These are phyloP conservation scores for Xylaria longipes DNA, from an alignment of 495 filamentous ascomycete species.

Conservation along the genomic window DNA sequence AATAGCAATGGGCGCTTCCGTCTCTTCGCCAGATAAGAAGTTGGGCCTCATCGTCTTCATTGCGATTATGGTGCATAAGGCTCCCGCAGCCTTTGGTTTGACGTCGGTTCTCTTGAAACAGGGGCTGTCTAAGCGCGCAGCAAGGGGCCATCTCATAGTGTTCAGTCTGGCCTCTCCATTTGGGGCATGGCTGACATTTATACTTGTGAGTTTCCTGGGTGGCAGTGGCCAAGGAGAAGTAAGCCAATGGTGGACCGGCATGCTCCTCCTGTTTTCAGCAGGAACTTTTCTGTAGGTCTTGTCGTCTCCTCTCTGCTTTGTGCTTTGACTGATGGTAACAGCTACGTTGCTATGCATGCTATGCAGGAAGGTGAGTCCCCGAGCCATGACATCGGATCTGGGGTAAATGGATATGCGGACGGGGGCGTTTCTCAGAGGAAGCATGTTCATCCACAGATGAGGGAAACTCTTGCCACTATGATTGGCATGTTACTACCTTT, in stretches of 20 bases:
- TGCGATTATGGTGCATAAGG: conserved; percentile 97
- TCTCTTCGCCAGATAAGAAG: conserved; percentile 70
- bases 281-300: conserved; percentile 89
- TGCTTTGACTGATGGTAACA: conserved; percentile 45
- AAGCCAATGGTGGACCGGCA: conserved; percentile 86
- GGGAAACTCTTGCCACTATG: conserved; percentile 76
- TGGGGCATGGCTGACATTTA: conserved; percentile 84
- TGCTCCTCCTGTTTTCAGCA: conserved; percentile 87
- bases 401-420: conserved; percentile 72
- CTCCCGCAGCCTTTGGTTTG: conserved; percentile 92
- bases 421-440: conserved; percentile 56
- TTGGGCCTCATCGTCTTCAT: conserved; percentile 90
- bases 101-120: conserved; percentile 89
- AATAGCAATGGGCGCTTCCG: conserved; percentile 90
- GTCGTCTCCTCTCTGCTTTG: not conserved
- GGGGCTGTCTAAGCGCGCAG: conserved; percentile 82
- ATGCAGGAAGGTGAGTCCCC: conserved; percentile 81
- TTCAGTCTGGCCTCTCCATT: conserved; percentile 91
- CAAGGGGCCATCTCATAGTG: conserved; percentile 82
- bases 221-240: conserved; percentile 48
- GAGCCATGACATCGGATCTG: conserved; percentile 56
- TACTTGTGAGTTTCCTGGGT: conserved; percentile 75
- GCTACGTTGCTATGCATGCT: conserved; percentile 98
- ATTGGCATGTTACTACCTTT: conserved; percentile 90
- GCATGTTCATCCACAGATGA: conserved; percentile 59